Evolutionary conservation across 352 stramenopile species (phyloP), one percentile per base, ranked within the genome.

Genomic region (Phytophthora citrophthora): DNA sequence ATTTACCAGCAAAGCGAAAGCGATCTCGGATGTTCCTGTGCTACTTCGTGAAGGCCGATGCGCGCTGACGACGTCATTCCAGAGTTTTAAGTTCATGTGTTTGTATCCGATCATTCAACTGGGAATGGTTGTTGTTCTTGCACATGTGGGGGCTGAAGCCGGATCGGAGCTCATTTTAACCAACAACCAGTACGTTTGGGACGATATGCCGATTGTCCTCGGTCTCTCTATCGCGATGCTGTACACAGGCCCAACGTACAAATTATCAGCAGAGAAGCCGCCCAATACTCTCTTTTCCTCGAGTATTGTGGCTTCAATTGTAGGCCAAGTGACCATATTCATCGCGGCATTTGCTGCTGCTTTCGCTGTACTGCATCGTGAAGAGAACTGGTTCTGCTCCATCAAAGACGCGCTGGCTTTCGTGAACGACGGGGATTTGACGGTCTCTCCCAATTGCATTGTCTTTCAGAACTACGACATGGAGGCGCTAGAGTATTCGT

Each of bases 1-100:
- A 11, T 98, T 98, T 58, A 97, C 89, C 1, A 96, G 84, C 62
- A 79, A 92, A 29, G 74, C 85, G 16, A 97, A 96, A 56, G 70
- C 53, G 7, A 91, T 97, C 34, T 64, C 59, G 27, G 84, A 88
- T 54, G 85, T 97, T 3, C 65, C 79, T 1, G 83, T 86, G 50
- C 69, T 97, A 5, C 62, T 96, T 4, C 79, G 76, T n/a, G 91
- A 97, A 62, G 91, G 90, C 20, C 76, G 89, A 0, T 96, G 89
- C 66, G 81, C 89, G 12, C 64, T 97, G 10, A 74, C 68, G 20
- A 86, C 77, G 16, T 85, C 77, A 26, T 89, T 86, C 61, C 50
- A 79, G 2, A 70, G 54, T 10, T 83, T 86, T 67, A 89, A 89
- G 68, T 86, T 70, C 54, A 82, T 88, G 69, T 75, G 84, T 23